These are phyloP conservation scores for Alternaria brassicae DNA, from an alignment of 2,329 filamentous ascomycete genomes.

Conservation along the genomic window DNA sequence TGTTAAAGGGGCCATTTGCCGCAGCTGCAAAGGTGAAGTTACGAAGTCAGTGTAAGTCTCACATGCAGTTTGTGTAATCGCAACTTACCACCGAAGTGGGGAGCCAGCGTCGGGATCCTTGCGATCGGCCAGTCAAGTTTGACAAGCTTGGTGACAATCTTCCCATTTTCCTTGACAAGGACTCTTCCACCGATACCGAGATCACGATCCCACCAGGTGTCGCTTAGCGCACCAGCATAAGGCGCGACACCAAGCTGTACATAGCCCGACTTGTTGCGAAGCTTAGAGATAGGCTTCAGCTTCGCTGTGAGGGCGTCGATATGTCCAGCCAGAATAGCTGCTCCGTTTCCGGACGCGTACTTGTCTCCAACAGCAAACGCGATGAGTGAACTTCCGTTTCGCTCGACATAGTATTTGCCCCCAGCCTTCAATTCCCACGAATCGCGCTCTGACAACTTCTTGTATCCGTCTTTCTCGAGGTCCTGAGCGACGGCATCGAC, in stretches of 20 bases:
- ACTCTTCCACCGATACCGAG: conserved; percentile 89
- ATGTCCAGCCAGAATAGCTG: conserved; percentile 89
- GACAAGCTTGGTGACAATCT: conserved; percentile 81
- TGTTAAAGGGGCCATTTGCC: conserved; percentile 72
- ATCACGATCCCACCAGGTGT: conserved; percentile 97
- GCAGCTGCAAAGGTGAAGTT: conserved; percentile 52
- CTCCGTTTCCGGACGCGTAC: conserved; percentile 84
- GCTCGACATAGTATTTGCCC: conserved; percentile 86
- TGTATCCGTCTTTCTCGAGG: conserved; percentile 75
- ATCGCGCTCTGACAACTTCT: conserved; percentile 79
- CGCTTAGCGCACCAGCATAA: conserved; percentile 86
- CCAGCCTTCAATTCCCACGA: conserved; percentile 81
- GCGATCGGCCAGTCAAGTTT: conserved; percentile 94
- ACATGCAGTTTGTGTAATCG: background rate
- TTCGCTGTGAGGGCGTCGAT: conserved; percentile 90
- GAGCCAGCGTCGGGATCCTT: conserved; percentile 86
- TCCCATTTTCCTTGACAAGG: conserved; percentile 78
- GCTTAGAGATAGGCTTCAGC: conserved; percentile 86
- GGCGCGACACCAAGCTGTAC: conserved; percentile 89
- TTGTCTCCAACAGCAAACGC: conserved; percentile 82
- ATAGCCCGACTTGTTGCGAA: conserved; percentile 85
- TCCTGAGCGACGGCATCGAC: conserved; percentile 79
- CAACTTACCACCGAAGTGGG: conserved; percentile 76
- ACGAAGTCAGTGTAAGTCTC: background rate
- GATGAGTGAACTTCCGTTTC: conserved; percentile 85